A percentile compares a stretch with the other conserved stretches of the same genome.
phyloP scores from a whole-genome alignment of 148 eudicot genomes.

The Linanthus parryae region DNA sequence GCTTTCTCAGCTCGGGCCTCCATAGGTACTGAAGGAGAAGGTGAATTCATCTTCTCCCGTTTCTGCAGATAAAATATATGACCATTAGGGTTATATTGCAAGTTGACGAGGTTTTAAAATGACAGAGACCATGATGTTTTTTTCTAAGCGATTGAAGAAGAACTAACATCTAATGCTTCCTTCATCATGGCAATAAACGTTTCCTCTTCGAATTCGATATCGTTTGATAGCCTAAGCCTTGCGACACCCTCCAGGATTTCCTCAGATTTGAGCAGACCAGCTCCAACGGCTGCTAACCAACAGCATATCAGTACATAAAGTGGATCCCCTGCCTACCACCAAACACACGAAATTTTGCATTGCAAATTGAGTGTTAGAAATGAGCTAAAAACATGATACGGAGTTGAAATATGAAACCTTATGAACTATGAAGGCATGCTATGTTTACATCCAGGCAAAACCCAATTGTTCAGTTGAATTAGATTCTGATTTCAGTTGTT shows the following conservation, averaged over 20 bases:
- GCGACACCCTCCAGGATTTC: slow-evolving; percentile 93
- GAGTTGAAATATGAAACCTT: too few species aligned
- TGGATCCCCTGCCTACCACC: slow-evolving; percentile 81
- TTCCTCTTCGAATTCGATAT: slow-evolving; percentile 91
- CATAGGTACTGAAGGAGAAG: slow-evolving; percentile 61
- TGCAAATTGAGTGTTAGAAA: too few species aligned
- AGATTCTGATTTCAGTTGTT: too few species aligned
- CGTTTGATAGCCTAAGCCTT: slow-evolving; percentile 69
- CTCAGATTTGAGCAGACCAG: slow-evolving; percentile 92
- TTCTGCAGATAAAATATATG: slow-evolving; percentile 32
- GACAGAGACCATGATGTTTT: neutral
- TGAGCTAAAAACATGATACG: too few species aligned
- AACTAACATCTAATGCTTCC: slow-evolving; percentile 79
- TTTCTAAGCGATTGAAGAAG: neutral
- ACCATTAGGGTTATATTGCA: neutral
- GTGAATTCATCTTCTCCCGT: slow-evolving; percentile 46
- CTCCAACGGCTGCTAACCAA: slow-evolving; percentile 97
- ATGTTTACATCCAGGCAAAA: too few species aligned
- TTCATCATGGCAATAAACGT: slow-evolving; percentile 76
- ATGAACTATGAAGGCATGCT: too few species aligned
- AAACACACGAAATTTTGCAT: too few species aligned
- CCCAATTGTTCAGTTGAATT: too few species aligned
- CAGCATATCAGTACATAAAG: slow-evolving; percentile 75
- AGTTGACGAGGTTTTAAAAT: neutral
- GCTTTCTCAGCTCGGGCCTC: slow-evolving; percentile 80